Evolutionary conservation across 805 yeast genomes (phyloP).

Genomic region (Pichia occidentalis): DNA sequence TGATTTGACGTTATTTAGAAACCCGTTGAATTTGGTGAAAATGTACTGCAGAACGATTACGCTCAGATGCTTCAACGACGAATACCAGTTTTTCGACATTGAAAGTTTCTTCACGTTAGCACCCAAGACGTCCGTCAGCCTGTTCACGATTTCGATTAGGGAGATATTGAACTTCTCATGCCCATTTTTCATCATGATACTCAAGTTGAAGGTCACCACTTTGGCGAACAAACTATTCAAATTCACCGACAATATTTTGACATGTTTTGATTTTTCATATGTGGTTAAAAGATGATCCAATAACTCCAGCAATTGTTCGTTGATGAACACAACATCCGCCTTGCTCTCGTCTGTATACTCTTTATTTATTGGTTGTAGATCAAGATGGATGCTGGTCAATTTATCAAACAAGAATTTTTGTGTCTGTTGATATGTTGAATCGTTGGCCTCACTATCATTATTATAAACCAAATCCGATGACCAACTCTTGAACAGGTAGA

Average conservation of each 20-base stretch:
- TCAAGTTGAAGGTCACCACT: constrained; percentile 18
- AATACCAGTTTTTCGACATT: constrained; percentile 29
- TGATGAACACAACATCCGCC: constrained; percentile 20
- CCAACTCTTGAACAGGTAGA: constrained; percentile 5
- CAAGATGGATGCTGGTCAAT: constrained; percentile 3
- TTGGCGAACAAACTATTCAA: constrained; percentile 23
- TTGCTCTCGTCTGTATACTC: neutral
- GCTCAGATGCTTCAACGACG: constrained; percentile 27
- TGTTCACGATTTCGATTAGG: constrained; percentile 26
- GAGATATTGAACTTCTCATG: constrained; percentile 29
- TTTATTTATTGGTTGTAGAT: constrained; percentile 1
- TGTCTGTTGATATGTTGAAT: constrained; percentile 1
- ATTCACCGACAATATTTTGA: constrained; percentile 21
- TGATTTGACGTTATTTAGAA: constrained; percentile 27
- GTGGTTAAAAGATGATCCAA: constrained; percentile 18
- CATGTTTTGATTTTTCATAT: constrained; percentile 20
- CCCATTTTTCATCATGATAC: constrained; percentile 25
- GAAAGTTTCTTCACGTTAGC: constrained; percentile 25
- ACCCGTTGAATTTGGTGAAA: constrained; percentile 30
- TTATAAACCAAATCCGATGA: constrained; percentile 4
- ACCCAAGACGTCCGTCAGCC: constrained; percentile 18
- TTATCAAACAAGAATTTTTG: constrained; percentile 3
- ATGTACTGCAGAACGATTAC: constrained; percentile 25
- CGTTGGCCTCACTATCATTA: constrained; percentile 7
- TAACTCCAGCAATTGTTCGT: constrained; percentile 22